A percentile compares a stretch with the other conserved stretches of the same genome.
Evolutionary conservation across 768 basidiomycete species (phyloP).

Genomic region (Tulasnella sp.): DNA sequence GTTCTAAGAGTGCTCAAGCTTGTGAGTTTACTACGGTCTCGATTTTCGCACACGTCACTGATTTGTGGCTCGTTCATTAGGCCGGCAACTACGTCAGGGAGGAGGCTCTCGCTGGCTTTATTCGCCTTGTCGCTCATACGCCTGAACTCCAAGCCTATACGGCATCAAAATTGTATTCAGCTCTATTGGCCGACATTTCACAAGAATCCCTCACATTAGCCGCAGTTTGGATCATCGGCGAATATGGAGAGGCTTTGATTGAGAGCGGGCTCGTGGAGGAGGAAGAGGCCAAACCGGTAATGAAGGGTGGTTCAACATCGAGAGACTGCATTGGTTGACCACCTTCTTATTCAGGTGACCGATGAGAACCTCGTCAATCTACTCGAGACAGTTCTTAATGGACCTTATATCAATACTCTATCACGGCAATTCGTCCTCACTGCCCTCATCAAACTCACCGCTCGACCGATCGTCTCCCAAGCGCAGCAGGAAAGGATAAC

Average conservation of each 20-base stretch:
- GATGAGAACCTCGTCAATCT: conserved; percentile 84
- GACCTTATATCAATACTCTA: conserved; percentile 87
- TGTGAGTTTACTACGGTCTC: conserved; percentile 40
- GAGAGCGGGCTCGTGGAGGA: conserved; percentile 77
- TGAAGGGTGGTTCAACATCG: background rate
- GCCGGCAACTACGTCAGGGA: conserved; percentile 97
- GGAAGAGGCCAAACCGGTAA: conserved; percentile 63
- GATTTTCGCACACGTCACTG: background rate
- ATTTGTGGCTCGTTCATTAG: conserved; percentile 35
- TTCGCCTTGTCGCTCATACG: conserved; percentile 92
- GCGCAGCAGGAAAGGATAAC: conserved; percentile 72
- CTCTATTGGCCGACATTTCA: conserved; percentile 84
- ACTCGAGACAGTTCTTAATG: conserved; percentile 76
- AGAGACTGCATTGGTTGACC: conserved; percentile 7
- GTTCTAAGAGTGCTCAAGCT: conserved; percentile 85
- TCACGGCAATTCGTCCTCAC: conserved; percentile 89
- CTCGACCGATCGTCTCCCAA: conserved; percentile 58
- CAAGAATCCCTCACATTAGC: conserved; percentile 93
- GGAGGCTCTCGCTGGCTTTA: conserved; percentile 90
- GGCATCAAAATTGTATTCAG: conserved; percentile 79
- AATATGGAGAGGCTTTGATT: conserved; percentile 85
- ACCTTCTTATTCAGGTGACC: conserved; percentile 42
- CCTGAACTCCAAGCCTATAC: conserved; percentile 96
- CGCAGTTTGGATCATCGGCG: conserved; percentile 92
- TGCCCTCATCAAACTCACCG: conserved; percentile 81